Base-by-base conservation (phyloP, 768 basidiomycete species). In the Tulasnella sp. region DNA sequence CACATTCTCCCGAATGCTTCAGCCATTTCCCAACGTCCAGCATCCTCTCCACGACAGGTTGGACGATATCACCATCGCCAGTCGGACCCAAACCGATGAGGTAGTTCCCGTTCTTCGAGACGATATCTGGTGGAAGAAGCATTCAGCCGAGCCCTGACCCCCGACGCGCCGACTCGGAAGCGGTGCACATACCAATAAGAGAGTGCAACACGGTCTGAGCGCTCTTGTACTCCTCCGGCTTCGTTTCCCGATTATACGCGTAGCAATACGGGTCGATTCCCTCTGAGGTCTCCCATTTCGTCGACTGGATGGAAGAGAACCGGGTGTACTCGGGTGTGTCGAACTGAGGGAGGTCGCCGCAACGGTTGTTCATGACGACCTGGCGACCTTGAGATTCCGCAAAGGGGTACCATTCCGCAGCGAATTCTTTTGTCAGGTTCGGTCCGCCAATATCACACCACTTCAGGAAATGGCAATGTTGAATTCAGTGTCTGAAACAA, bases 91-190 rank as follows among this genome's bases (percentile, higher is more conserved):
- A 79, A 45, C 89, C 86, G 1, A 89, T 80, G 29, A 89, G 81
- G 78, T 85, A 90, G 79, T 90, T 89, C 15, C 89, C 89, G 77
- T 88, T 88, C 83, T 90, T 90, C 37, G 88, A 87, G 25, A 86
- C 88, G 77, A 90, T 86, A 77, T 89, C 88, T 37, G 88, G 85
- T 72, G 89, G 79, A n/a, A 0, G 22, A 3, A 39, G 17, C 31
- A 64, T 29, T 29, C 7, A 15, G 19, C 22, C 37, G n/a, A 49
- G 49, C 22, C 49, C 58, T 12, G 31, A 25, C 12, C 58, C 7
- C 9, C 22, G 17, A n/a, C 6, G 1, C 69, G 22, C 4, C 31
- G n/a, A 3, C 22, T 11, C 37, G 29, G 29, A 39, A 15, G 75
- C 25, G 69, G 22, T 64, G 54, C 64, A 40, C 75, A 2, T 58